Evolutionary conservation across 202 grass and related monocot genomes (phyloP).

Genomic region (Hordeum pubiflorum): DNA sequence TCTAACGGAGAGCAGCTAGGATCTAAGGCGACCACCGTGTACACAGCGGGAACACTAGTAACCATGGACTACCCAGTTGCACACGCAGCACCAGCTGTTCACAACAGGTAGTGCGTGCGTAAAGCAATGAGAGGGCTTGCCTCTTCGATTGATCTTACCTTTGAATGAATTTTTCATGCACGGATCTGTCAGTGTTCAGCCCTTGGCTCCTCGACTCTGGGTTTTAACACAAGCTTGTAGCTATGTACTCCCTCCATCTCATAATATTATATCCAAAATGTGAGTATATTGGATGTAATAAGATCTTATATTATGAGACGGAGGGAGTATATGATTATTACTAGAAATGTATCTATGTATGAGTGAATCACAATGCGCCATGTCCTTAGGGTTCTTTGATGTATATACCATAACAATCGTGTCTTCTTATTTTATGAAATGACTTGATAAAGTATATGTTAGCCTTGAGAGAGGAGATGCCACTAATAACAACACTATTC

Average conservation of each 20-base stretch:
- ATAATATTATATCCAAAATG: no score
- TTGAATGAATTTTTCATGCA: not conserved
- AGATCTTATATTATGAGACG: no score
- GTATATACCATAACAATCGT: no score
- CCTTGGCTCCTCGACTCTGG: not conserved
- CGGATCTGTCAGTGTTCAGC: not conserved
- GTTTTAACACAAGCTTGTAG: not conserved
- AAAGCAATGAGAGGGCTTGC: not conserved
- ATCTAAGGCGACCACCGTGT: slow-evolving; percentile 14
- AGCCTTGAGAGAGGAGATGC: not conserved
- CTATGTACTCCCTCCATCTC: no score
- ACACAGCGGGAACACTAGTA: slow-evolving; percentile 40
- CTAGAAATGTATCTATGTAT: not conserved
- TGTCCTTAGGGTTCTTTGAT: not conserved
- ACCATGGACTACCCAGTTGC: slow-evolving; percentile 72
- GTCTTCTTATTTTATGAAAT: not conserved
- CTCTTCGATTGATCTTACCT: not conserved
- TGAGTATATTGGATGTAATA: no score
- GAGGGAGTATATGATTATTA: not conserved
- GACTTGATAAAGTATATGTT: not conserved
- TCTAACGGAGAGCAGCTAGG: slow-evolving; percentile 39
- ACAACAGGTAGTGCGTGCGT: slow-evolving; percentile 51
- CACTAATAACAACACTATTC: not conserved
- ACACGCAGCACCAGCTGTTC: slow-evolving; percentile 52
- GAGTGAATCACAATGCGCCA: not conserved